Conservation (phyloP, 306 rosid genomes). For the Prunus persica region Prunus_persica_NCBIv2 NC_034009.1:46984501-46985000, state of each 20-base stretch:
- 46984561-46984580: background rate
- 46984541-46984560: background rate
- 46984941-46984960: background rate
- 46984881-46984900: background rate
- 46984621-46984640: slow-evolving; percentile 90
- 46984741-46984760: background rate
- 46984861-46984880: slow-evolving; percentile 6
- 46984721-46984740: background rate
- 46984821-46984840: slow-evolving; percentile 97
- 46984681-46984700: slow-evolving; percentile 90
- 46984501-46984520: background rate
- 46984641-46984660: slow-evolving; percentile 88
- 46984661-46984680: slow-evolving; percentile 74
- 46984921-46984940: background rate
- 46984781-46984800: slow-evolving; percentile 79
- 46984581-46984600: background rate
- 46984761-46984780: background rate
- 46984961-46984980: background rate
- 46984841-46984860: slow-evolving; percentile 58
- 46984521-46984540: background rate
- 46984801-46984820: slow-evolving; percentile 83
- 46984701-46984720: slow-evolving; percentile 67
- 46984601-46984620: slow-evolving; percentile 67
- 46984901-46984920: background rate
- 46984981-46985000: too few species aligned